A percentile compares a stretch with the other conserved stretches of the same genome.
These are phyloP conservation scores for Pinus albicaulis DNA, from an alignment of 75 land plant genomes.

Conservation along the genomic window DNA sequence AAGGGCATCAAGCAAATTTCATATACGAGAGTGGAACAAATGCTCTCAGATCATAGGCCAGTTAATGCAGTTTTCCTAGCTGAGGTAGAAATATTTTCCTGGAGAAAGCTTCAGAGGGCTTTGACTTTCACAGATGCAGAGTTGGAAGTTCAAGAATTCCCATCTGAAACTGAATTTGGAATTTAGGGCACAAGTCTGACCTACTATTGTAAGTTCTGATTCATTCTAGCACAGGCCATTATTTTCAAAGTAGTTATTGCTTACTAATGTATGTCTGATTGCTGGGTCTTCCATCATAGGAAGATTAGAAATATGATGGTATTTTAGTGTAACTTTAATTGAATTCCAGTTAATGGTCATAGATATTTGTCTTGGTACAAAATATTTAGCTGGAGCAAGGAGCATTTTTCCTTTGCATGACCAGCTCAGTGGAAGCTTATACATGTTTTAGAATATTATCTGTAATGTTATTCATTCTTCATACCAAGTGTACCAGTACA, in stretches of 20 bases:
- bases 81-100: conserved; percentile 20
- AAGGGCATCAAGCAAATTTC: conserved; percentile 55
- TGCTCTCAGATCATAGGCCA: conserved; percentile 80
- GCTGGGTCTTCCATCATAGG: neutral
- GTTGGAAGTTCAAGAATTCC: conserved; percentile 12
- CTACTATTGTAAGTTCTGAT: neutral
- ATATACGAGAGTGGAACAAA: conserved; percentile 50
- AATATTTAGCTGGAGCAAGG: neutral
- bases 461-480: neutral
- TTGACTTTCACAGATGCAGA: conserved; percentile 39
- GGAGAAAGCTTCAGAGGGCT: conserved; percentile 24
- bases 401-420: neutral
- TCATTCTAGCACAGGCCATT: neutral
- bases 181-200: neutral
- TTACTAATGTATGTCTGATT: conserved; percentile 2
- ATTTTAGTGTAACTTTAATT: neutral
- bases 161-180: neutral
- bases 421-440: neutral
- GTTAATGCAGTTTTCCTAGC: conserved; percentile 56
- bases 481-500: neutral
- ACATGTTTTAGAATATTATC: neutral
- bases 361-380: neutral
- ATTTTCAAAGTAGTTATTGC: neutral
- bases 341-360: neutral
- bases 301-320: neutral